Percentiles rank a stretch among this genome's conserved stretches.
phyloP scores from a whole-genome alignment of 108 stramenopile genomes.

The Conticribra guillardii region DNA sequence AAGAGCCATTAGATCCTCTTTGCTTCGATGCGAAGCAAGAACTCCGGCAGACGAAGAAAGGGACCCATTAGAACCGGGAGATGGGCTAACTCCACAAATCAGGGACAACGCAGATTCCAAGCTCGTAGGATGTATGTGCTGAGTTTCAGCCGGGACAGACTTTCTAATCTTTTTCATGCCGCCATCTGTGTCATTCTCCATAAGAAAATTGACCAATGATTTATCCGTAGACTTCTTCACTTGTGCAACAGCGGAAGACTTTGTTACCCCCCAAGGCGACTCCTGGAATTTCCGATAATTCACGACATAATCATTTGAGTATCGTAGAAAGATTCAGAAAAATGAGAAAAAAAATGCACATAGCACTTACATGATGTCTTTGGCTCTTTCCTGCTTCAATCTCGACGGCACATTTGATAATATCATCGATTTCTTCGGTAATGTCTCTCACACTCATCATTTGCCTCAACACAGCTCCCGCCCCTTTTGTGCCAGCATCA shows the following conservation, averaged over 20 bases:
- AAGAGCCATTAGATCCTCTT: constrained; percentile 81
- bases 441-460: constrained; percentile 86
- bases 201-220: constrained; percentile 54
- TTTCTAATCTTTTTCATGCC: constrained; percentile 6
- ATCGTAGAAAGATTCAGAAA: not conserved
- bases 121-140: constrained; percentile 77
- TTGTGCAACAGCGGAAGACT: constrained; percentile 15
- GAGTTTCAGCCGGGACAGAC: constrained; percentile 39
- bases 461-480: constrained; percentile 74
- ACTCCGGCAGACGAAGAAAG: constrained; percentile 43
- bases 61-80: constrained; percentile 72
- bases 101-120: constrained; percentile 78
- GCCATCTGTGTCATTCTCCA: constrained; percentile 11
- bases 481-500: constrained; percentile 67
- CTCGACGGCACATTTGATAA: constrained; percentile 86
- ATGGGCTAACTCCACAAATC: constrained; percentile 78
- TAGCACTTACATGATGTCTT: constrained; percentile 51
- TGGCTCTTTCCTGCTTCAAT: constrained; percentile 82
- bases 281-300: too few relatives aligned
- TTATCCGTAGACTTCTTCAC: constrained; percentile 50
- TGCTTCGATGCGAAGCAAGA: constrained; percentile 63
- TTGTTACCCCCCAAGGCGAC: constrained; percentile 53
- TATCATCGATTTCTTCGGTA: constrained; percentile 64
- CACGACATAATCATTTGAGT: too few relatives aligned
- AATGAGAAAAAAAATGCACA: not conserved